A percentile compares a stretch with the other conserved stretches of the same genome.
These are phyloP conservation scores for Trichoderma sp. DNA, from an alignment of 2,329 filamentous ascomycete genomes.

Conservation along the genomic window DNA sequence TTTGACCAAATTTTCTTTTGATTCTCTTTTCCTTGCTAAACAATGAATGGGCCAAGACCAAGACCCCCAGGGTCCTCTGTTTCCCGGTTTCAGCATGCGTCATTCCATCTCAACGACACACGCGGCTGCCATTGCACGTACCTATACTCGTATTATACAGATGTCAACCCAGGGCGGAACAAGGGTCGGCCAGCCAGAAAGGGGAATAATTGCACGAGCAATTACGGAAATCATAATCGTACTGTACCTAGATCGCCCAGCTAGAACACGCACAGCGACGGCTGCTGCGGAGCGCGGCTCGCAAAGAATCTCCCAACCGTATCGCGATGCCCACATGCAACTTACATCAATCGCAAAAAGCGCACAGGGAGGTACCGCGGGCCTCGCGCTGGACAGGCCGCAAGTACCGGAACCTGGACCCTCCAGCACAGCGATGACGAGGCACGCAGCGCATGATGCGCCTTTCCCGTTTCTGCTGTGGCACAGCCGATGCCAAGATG, in stretches of 20 bases:
- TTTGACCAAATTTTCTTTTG: not conserved
- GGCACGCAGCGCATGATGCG: slow-evolving; percentile 30
- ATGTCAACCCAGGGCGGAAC: not conserved
- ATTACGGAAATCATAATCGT: not conserved
- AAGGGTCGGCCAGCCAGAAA: not conserved
- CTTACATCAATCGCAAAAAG: not conserved
- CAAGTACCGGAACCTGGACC: slow-evolving; percentile 24
- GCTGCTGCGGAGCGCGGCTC: not conserved
- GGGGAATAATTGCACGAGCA: not conserved
- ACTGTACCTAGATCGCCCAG: not conserved
- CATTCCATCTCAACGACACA: not conserved
- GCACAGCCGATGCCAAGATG: slow-evolving; percentile 21
- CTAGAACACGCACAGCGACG: not conserved
- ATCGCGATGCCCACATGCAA: not conserved
- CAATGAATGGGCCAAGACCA: not conserved
- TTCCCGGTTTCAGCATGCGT: slow-evolving; percentile 5
- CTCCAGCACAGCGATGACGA: slow-evolving; percentile 36
- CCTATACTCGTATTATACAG: not conserved
- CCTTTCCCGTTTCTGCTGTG: slow-evolving; percentile 19
- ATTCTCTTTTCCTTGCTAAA: not conserved
- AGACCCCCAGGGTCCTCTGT: not conserved
- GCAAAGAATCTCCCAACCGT: not conserved
- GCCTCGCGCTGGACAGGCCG: slow-evolving; percentile 7
- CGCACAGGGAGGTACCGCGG: slow-evolving; percentile 11
- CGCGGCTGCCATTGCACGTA: not conserved